Base-by-base conservation (phyloP, 2,329 filamentous ascomycete species). In the Penicillium nordicum region DNA sequence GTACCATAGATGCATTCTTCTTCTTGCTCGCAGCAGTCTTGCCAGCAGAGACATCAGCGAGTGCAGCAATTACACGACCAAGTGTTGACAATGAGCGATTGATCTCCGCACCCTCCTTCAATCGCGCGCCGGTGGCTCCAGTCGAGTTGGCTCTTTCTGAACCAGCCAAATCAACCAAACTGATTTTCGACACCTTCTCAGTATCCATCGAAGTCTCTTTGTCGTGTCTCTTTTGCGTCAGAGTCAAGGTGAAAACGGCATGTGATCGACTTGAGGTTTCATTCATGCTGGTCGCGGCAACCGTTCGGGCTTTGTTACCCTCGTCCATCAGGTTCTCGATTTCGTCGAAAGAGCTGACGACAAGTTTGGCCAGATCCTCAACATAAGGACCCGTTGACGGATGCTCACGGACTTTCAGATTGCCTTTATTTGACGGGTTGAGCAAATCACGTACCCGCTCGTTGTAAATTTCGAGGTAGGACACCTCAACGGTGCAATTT, bases 241-340 rank as follows among this genome's bases (percentile, higher is more conserved):
- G 80, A 69, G 93, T 97, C 52, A 99, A 80, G 21, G 95, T 99
- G 73, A 99, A 99, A 50, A 99, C 95, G 40, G 94, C 94, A 75
- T 99, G 94, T 72, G 93, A 97, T 80, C 94, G 88, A 83, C 92
- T 96, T 58, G 92, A 97, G 0, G 95, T 99, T 76, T 97, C 94
- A 80, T 99, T 99, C 94, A 99, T 99, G 82, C 97, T 99, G 38
- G 94, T 99, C 8, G 94, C 94, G 3, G 94, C 94, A 38, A 99
- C 94, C 0, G 94, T 99, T 80, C 94, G 84, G 34, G 94, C 94
- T 77, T 99, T 99, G 80, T 99, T 99, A 69, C 94, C 94, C 76
- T 97, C 93, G 71, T 99, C 94, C 94, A 99, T 99, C 67, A 99
- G 79, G 71, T 97, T 88, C 70, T 99, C 94, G 64, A 99, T 97